Base-by-base conservation (phyloP, 768 basidiomycete species). In the Macrocybe gigantea region DNA sequence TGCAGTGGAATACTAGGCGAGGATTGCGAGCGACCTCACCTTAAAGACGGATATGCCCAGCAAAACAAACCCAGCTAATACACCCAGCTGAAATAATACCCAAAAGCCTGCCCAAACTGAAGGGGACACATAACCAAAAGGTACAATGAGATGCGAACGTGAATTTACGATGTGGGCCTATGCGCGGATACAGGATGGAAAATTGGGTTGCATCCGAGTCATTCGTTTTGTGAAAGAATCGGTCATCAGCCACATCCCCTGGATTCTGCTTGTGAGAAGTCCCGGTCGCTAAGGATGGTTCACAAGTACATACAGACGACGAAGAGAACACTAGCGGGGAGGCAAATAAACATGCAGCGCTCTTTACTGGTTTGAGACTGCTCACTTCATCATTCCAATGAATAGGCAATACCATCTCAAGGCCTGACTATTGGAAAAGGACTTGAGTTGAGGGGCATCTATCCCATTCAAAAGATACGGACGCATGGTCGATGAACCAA, bases 401-500 rank as follows among this genome's bases (percentile, higher is more conserved):
- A 90, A 87, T 29, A 89, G 72, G 57, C 84, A 85, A 54, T 87
- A 89, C 86, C 85, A 92, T 46, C 93, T 74, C 47, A 95, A 66
- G 38, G 88, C 85, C 66, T 83, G 82, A 38, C 83, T 93, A 54
- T 11, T 59, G 38, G 3, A 22, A 32, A 34, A 31, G 38, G 47
- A 29, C 44, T 33, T 38, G 38, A 46, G 34, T 48, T 11, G 9
- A 51, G 7, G 33, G 34, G 7, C 11, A 7, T 6, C 31, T 7
- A 33, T 43, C 22, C 31, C 7, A 34, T 36, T 12, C 6, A 22
- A n/a, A 14, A 30, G 14, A 43, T 29, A 74, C 84, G 55, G 64
- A 86, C 91, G 76, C 93, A 63, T 97, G 94, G 60, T 85, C 91
- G 38, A 93, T 82, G 62, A 95, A 96, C 93, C 94, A 96, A 55